Base-by-base conservation (phyloP, 2,329 filamentous ascomycete species). In the Diplodia mutila region DNA sequence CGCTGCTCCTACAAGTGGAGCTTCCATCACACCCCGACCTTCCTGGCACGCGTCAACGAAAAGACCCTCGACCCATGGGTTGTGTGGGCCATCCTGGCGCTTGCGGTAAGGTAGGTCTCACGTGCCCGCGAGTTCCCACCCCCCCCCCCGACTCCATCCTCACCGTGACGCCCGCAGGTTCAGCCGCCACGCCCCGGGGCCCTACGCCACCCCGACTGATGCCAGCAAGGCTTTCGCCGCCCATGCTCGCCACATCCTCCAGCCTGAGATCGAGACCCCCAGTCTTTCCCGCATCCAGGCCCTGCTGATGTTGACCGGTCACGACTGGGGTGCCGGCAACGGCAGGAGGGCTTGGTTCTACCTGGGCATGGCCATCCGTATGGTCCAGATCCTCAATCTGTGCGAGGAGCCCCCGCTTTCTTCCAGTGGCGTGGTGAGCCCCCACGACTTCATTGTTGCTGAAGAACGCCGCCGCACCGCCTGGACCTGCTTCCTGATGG, bases 251-350 rank as follows among this genome's bases (percentile, higher is more conserved):
- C 76, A 79, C 70, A 76, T 80, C 39, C 73, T 80, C n/a, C 77
- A 80, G 69, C 75, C 72, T 42, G 76, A 78, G 69, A 75, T 80
- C 69, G 78, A 80, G 70, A 77, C 76, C 23, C 78, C 78, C 21
- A 77, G 73, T 68, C 75, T 80, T 65, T 76, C 75, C 69, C 76
- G 77, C 65, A 78, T 80, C 16, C 78, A 80, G 69, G 77, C 77
- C 16, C 72, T 80, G 57, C 70, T 82, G 61, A 79, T 83, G 74
- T 68, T 83, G 25, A 81, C 81, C 0, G 80, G 79, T n/a, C 79
- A 82, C 65, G 80, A 81, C 66, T 83, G 81, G 79, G 79, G 76
- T 67, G 83, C 80, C 65, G 82, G 80, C 68, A 81, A 80, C 48
- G 78, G 78, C 2, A 71, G 77, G 25, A 69, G 77, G 48, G 78